Percentiles rank a stretch among this genome's conserved stretches.
Evolutionary conservation across 1,139 yeast species (phyloP).

Genomic region (Chernovozyma aurita): DNA sequence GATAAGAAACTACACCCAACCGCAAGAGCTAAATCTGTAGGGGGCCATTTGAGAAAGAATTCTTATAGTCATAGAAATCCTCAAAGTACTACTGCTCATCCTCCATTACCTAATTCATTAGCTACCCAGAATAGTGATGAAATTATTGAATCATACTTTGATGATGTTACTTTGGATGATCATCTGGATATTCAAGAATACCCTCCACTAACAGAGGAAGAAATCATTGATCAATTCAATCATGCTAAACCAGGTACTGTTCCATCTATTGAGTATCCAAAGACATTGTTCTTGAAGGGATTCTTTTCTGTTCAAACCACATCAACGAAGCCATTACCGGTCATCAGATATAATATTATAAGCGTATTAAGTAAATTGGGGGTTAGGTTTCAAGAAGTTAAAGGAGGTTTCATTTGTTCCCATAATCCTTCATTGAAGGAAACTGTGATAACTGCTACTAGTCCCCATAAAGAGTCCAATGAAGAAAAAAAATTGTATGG

Average conservation of each 20-base stretch:
- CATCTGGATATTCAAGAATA: constrained; percentile 26
- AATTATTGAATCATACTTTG: constrained; percentile 54
- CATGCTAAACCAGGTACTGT: constrained; percentile 72
- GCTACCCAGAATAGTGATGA: constrained; percentile 44
- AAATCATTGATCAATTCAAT: constrained; percentile 63
- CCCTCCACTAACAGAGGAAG: constrained; percentile 52
- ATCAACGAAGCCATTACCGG: constrained; percentile 86
- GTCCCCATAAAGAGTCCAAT: constrained; percentile 19
- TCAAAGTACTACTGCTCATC: constrained; percentile 23
- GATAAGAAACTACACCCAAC: constrained; percentile 53
- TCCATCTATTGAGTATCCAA: constrained; percentile 94
- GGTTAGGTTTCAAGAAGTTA: constrained; percentile 82
- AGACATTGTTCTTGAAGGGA: constrained; percentile 87
- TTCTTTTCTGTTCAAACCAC: constrained; percentile 95
- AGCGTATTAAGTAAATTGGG: constrained; percentile 73
- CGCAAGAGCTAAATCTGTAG: constrained; percentile 86
- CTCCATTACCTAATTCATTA: constrained; percentile 48
- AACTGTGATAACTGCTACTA: constrained; percentile 3
- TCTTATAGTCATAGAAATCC: constrained; percentile 26
- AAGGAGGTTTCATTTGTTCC: constrained; percentile 89
- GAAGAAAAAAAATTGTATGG: constrained; percentile 41
- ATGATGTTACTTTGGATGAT: constrained; percentile 57
- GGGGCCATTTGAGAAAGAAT: constrained; percentile 67
- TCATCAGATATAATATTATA: constrained; percentile 81
- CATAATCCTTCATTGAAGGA: constrained; percentile 52